These are phyloP conservation scores for Coemansia erecta DNA, from an alignment of 192 early-diverging fungal species.

Conservation along the genomic window DNA sequence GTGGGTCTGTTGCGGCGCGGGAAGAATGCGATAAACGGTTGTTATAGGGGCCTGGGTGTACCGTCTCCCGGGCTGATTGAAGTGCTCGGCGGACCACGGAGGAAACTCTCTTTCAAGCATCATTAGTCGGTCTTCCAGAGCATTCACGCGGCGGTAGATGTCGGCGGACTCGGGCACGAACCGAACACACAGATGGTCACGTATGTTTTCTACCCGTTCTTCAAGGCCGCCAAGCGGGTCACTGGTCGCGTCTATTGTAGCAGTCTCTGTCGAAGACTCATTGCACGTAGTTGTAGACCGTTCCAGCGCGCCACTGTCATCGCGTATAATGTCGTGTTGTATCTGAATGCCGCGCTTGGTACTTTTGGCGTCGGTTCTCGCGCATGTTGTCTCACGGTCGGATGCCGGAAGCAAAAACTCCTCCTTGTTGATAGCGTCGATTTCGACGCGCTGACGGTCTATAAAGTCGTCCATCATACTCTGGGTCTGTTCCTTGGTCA, in stretches of 20 bases:
- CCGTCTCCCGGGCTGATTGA: conserved; percentile 56
- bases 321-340: conserved; percentile 68
- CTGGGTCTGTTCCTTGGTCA: conserved; percentile 52
- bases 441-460: conserved; percentile 55
- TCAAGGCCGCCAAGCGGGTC: conserved; percentile 33
- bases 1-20: conserved; percentile 3
- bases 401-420: conserved; percentile 56
- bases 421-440: conserved; percentile 61
- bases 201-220: conserved; percentile 65
- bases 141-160: conserved; percentile 59
- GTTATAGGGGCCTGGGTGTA: conserved; percentile 34
- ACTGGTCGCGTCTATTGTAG: conserved; percentile 4
- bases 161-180: conserved; percentile 52
- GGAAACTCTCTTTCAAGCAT: conserved; percentile 74
- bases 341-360: conserved; percentile 77
- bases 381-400: conserved; percentile 49
- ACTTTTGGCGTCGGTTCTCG: conserved; percentile 69
- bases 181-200: conserved; percentile 69
- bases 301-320: conserved; percentile 62
- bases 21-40: conserved; percentile 35
- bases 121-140: conserved; percentile 76
- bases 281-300: conserved; percentile 45
- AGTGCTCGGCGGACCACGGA: conserved; percentile 74
- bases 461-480: conserved; percentile 56
- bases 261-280: background rate